Base-by-base conservation (phyloP, 1,284 basidiomycete species). In the Phellopilus nigrolimitatus region DNA sequence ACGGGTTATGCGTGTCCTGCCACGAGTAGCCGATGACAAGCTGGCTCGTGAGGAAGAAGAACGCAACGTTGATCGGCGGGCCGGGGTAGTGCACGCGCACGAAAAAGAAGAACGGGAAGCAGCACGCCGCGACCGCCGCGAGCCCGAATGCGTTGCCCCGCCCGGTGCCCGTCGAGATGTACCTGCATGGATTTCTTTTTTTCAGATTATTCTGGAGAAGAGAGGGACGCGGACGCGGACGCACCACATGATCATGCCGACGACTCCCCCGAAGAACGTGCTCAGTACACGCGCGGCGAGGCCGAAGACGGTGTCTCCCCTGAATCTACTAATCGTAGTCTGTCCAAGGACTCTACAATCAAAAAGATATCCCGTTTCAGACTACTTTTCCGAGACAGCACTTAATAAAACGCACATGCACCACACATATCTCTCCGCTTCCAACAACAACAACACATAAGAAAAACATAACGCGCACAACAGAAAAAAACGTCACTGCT, bases 11-110 rank as follows among this genome's bases (percentile, higher is more conserved):
- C 0, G 69, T 67, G 62, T 84, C 78, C 62, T 83, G 75, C 66
- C 83, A 88, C 10, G 82, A 87, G 63, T 83, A 89, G 1, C 87
- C 88, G 38, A 89, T 62, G 51, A 85, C 87, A 63, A 91, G 64
- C 25, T 73, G 74, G 9, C 76, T 66, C 0, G 89, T 91, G 1
- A 92, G 80, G 52, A 83, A 81, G 55, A 85, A 80, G 46, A 95
- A 82, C 45, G 90, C 73, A 49, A 82, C 81, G 34, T 75, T 82
- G 71, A 91, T 81, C 0, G 83, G 81, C 1, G 82, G 77, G 8
- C 80, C 81, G 0, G 89, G 86, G 73, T 79, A 88, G 65, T 93
- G 86, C 21, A 92, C 64, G 19, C 88, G 73, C 30, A 75, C 69
- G 67, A 78, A 80, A 59, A 82, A 82, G 61, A 87, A 75, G 62